Evolutionary conservation across 176 grass and related monocot species (phyloP).

Genomic region (Typha latifolia): DNA sequence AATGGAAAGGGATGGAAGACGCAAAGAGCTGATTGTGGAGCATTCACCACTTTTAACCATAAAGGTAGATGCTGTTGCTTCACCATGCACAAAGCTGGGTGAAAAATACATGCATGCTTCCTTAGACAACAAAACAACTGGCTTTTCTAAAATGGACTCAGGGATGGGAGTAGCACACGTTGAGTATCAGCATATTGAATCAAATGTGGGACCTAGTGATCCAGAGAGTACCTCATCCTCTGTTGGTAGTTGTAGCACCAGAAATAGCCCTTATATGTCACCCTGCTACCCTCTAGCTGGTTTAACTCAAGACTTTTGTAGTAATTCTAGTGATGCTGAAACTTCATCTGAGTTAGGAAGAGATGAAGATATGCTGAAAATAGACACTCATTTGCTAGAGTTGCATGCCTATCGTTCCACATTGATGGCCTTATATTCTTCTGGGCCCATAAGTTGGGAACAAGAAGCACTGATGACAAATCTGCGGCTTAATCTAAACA

Average conservation of each 20-base stretch:
- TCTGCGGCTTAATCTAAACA: conserved; percentile 79
- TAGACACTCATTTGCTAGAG: conserved; percentile 68
- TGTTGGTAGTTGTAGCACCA: conserved; percentile 79
- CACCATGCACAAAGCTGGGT: conserved; percentile 38
- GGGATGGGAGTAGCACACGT: not conserved
- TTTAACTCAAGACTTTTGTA: conserved; percentile 22
- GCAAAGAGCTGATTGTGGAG: conserved; percentile 17
- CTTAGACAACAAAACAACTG: conserved; percentile 36
- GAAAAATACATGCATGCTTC: conserved; percentile 33
- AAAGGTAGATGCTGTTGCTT: conserved; percentile 68
- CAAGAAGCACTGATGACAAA: conserved; percentile 88
- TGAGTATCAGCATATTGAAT: conserved; percentile 5
- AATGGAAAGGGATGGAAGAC: conserved; percentile 1
- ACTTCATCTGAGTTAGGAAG: conserved; percentile 47
- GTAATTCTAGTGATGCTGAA: conserved; percentile 39
- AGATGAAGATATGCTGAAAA: conserved; percentile 20
- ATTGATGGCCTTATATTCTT: conserved; percentile 69
- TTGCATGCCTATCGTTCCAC: conserved; percentile 82
- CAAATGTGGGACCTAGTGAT: conserved; percentile 32
- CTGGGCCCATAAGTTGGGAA: conserved; percentile 92
- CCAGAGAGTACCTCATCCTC: conserved; percentile 53
- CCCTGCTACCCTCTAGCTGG: not conserved
- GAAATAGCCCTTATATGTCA: conserved; percentile 21
- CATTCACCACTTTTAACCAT: conserved; percentile 31
- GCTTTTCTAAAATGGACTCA: conserved; percentile 17